Evolutionary conservation across 1,284 basidiomycete genomes (phyloP).

Genomic region (Boletellus deceptivus): DNA sequence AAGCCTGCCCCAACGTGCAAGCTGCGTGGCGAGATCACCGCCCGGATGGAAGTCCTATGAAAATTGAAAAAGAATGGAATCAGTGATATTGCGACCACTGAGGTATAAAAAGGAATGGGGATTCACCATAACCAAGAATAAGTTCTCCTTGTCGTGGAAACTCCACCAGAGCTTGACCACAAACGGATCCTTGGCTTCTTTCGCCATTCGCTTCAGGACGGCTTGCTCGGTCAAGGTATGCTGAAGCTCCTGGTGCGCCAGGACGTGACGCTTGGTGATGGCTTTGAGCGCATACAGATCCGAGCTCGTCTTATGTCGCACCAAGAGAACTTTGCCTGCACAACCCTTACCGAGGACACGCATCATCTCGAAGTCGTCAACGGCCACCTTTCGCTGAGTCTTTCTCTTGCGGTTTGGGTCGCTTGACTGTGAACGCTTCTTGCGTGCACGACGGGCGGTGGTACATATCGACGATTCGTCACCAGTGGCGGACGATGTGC

Average conservation of each 20-base stretch:
- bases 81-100: conserved; percentile 7
- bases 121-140: conserved; percentile 84
- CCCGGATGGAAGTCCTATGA: conserved; percentile 90
- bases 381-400: conserved; percentile 63
- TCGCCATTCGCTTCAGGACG: conserved; percentile 87
- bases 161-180: conserved; percentile 94
- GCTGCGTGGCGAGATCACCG: conserved; percentile 94
- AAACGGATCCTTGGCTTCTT: conserved; percentile 81
- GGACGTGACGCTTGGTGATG: conserved; percentile 93
- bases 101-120: conserved; percentile 18
- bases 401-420: conserved; percentile 53
- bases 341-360: conserved; percentile 95
- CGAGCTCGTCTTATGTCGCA: conserved; percentile 69
- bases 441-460: conserved; percentile 44
- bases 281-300: conserved; percentile 92
- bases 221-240: conserved; percentile 95
- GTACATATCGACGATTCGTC: conserved; percentile 65
- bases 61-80: conserved; percentile 22
- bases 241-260: conserved; percentile 92
- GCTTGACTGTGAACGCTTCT: conserved; percentile 57
- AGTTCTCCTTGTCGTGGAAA: conserved; percentile 93
- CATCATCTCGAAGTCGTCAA: conserved; percentile 96
- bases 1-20: conserved; percentile 90
- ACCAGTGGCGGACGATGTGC: conserved; percentile 54
- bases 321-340: conserved; percentile 90